phyloP scores from a whole-genome alignment of 768 basidiomycete genomes.

The Mycena alexandri region DNA sequence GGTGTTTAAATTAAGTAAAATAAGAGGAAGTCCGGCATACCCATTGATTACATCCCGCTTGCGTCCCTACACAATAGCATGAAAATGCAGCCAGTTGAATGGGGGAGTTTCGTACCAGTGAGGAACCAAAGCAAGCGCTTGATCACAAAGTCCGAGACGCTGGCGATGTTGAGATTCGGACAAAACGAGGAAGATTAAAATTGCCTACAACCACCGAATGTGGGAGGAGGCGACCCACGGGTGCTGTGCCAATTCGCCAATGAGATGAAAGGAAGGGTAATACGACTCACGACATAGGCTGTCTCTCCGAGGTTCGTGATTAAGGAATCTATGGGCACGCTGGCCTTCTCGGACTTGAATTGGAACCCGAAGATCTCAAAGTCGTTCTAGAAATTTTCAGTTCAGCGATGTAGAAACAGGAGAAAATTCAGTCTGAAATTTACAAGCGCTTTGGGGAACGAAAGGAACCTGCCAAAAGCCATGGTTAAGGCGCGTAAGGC shows the following conservation, averaged over 20 bases:
- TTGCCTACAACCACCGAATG: constrained; percentile 68
- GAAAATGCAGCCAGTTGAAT: constrained; percentile 44
- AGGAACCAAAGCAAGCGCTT: constrained; percentile 72
- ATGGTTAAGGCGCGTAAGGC: not conserved
- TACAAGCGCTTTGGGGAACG: constrained; percentile 69
- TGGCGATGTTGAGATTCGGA: constrained; percentile 26
- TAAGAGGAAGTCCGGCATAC: constrained; percentile 40
- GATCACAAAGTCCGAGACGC: constrained; percentile 68
- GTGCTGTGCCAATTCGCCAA: constrained; percentile 49
- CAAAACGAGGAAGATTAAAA: not conserved
- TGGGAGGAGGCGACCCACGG: constrained; percentile 70
- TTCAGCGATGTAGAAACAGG: not conserved
- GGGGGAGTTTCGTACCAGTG: constrained; percentile 54
- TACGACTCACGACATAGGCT: constrained; percentile 58
- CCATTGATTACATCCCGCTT: constrained; percentile 74
- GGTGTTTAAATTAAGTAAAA: not conserved
- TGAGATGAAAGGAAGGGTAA: not conserved
- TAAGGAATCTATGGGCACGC: constrained; percentile 59
- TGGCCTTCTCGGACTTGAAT: constrained; percentile 52
- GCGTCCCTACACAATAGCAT: constrained; percentile 58
- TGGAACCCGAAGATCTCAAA: constrained; percentile 66
- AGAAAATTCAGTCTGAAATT: constrained; percentile 23
- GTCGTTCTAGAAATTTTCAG: constrained; percentile 55
- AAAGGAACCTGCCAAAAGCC: constrained; percentile 57
- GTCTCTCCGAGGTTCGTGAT: constrained; percentile 73